Conservation (phyloP, 345 rosid species). For the Brassica juncea region DNA sequence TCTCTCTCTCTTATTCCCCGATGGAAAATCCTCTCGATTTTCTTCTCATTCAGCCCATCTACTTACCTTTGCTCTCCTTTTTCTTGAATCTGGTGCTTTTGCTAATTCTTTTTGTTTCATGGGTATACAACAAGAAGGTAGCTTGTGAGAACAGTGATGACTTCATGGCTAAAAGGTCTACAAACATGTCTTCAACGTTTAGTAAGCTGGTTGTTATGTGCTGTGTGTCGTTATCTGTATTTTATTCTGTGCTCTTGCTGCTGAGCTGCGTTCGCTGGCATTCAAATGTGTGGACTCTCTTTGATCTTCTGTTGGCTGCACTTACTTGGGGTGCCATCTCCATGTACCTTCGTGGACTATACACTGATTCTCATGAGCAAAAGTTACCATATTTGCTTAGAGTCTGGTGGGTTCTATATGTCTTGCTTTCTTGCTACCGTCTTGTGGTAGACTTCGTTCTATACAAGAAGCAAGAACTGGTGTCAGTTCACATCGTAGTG, state of each 20-base stretch:
- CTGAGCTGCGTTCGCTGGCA: constrained; percentile 60
- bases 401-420: background rate
- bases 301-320: constrained; percentile 58
- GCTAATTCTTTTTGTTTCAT: constrained; percentile 40
- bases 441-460: background rate
- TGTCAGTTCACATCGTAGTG: background rate
- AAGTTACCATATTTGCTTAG: background rate
- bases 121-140: constrained; percentile 42
- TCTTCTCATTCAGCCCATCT: constrained; percentile 47
- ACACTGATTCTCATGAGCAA: background rate
- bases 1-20: background rate
- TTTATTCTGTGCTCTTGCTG: constrained; percentile 47
- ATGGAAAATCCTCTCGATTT: constrained; percentile 29
- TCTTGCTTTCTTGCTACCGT: background rate
- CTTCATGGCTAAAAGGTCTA: constrained; percentile 24
- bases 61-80: constrained; percentile 47
- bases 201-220: constrained; percentile 44
- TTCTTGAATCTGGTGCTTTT: constrained; percentile 51
- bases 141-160: constrained; percentile 34
- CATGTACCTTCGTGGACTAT: constrained; percentile 33
- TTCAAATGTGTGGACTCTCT: constrained; percentile 57
- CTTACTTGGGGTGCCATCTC: constrained; percentile 65
- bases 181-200: constrained; percentile 25
- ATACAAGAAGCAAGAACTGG: background rate
- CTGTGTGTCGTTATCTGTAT: constrained; percentile 55